Evolutionary conservation across 129 eudicot species (phyloP).

Genomic region (Artemisia annua): DNA sequence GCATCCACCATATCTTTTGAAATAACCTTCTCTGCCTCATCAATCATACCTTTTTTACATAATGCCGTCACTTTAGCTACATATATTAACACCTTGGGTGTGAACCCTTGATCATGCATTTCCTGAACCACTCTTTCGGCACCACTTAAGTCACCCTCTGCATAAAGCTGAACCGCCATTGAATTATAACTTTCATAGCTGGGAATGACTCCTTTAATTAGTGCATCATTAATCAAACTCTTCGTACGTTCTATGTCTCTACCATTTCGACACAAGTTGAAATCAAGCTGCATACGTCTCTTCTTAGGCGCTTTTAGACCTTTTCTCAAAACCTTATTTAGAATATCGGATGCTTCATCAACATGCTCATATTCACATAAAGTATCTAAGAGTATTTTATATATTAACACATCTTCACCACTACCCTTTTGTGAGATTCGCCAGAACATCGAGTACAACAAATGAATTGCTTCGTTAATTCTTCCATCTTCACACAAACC

Average conservation of each 20-base stretch:
- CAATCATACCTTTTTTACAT: slow-evolving; percentile 40
- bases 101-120: slow-evolving; percentile 71
- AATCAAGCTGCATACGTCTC: slow-evolving; percentile 52
- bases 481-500: slow-evolving; percentile 84
- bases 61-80: slow-evolving; percentile 79
- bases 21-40: slow-evolving; percentile 65
- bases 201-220: slow-evolving; percentile 70
- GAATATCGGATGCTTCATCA: slow-evolving; percentile 72
- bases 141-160: slow-evolving; percentile 51
- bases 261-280: slow-evolving; percentile 38
- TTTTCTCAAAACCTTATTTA: slow-evolving; percentile 73
- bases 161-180: slow-evolving; percentile 61
- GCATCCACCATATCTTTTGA: slow-evolving; percentile 61
- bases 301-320: slow-evolving; percentile 77
- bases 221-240: slow-evolving; percentile 60
- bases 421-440: slow-evolving; percentile 82
- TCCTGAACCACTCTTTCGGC: slow-evolving; percentile 65
- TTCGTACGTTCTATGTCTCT: slow-evolving; percentile 50
- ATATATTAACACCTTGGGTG: slow-evolving; percentile 42
- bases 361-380: slow-evolving; percentile 64
- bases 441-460: slow-evolving; percentile 88
- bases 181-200: slow-evolving; percentile 67
- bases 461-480: slow-evolving; percentile 81
- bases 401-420: slow-evolving; percentile 79
- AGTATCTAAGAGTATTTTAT: slow-evolving; percentile 72